Percentiles rank a stretch among this genome's conserved stretches.
These are phyloP conservation scores for Kazachstania kunashirensis DNA, from an alignment of 805 yeast species.

Conservation along the genomic window DNA sequence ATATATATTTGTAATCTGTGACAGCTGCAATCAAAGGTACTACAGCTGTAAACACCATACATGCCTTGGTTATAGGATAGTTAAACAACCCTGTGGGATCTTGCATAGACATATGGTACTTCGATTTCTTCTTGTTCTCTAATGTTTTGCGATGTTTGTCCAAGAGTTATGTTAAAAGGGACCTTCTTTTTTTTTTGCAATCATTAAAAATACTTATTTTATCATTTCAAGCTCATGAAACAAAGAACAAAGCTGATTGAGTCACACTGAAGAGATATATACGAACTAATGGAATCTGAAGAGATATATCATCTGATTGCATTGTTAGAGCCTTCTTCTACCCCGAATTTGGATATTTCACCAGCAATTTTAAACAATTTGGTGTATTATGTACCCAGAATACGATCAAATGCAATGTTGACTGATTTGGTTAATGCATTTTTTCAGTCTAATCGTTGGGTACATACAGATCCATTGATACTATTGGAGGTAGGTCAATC, in stretches of 20 bases:
- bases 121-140: background rate
- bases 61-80: slow-evolving; percentile 24
- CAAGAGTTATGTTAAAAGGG: no score
- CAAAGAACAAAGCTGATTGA: no score
- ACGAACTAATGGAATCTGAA: no score
- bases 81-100: slow-evolving; percentile 11
- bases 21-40: slow-evolving; percentile 24
- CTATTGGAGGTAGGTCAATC: slow-evolving; percentile 15
- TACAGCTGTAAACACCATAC: slow-evolving; percentile 19
- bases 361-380: slow-evolving; percentile 17
- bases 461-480: slow-evolving; percentile 6
- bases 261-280: no score
- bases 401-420: slow-evolving; percentile 9
- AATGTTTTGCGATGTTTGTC: no score
- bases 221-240: no score
- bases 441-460: slow-evolving; percentile 10
- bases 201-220: no score
- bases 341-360: background rate
- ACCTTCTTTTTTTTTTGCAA: no score
- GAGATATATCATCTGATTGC: slow-evolving; percentile 6
- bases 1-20: slow-evolving; percentile 21
- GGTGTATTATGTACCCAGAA: slow-evolving; percentile 23
- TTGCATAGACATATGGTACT: slow-evolving; percentile 11
- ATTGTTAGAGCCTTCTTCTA: background rate
- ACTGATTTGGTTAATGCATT: slow-evolving; percentile 9